A percentile compares a stretch with the other conserved stretches of the same genome.
Conservation (phyloP, 768 basidiomycete genomes). For the Auriculariales sp. region DNA sequence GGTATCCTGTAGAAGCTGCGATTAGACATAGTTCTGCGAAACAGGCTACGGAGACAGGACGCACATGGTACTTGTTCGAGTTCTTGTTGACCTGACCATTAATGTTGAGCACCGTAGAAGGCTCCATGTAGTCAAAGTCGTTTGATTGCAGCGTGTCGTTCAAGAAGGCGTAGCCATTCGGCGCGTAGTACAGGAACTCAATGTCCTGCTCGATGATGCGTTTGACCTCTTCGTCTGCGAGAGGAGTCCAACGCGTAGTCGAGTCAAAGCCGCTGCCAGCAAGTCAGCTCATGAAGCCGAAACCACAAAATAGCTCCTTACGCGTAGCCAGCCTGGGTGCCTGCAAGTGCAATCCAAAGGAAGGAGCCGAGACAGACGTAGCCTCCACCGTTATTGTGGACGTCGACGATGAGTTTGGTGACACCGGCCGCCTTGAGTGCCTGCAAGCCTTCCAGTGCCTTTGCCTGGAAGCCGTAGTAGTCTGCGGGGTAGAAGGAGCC, state of each 20-base stretch:
- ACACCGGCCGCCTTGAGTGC: conserved; percentile 35
- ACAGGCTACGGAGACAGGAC: background rate
- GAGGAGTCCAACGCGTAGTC: conserved; percentile 34
- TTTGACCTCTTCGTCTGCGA: conserved; percentile 44
- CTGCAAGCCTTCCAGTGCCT: conserved; percentile 29
- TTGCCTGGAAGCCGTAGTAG: conserved; percentile 35
- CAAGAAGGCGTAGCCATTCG: conserved; percentile 37
- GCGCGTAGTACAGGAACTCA: conserved; percentile 27
- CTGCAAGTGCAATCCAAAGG: conserved; percentile 41
- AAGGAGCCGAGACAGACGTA: conserved; percentile 48
- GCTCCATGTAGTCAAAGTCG: conserved; percentile 30
- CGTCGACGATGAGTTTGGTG: conserved; percentile 37
- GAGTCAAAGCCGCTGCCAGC: conserved; percentile 39
- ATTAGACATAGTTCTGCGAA: no score
- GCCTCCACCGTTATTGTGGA: conserved; percentile 51
- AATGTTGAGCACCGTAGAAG: conserved; percentile 24
- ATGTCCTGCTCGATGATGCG: conserved; percentile 34
- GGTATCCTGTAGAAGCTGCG: conserved; percentile 17
- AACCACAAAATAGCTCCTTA: conserved; percentile 15
- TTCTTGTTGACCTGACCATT: conserved; percentile 30
- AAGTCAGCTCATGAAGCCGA: background rate
- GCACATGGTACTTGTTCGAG: conserved; percentile 34
- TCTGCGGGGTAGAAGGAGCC: conserved; percentile 38
- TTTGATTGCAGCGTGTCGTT: conserved; percentile 27
- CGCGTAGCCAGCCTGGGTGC: conserved; percentile 32